Conservation (phyloP, 768 basidiomycete genomes). For the Tephrocybe sp. region DNA sequence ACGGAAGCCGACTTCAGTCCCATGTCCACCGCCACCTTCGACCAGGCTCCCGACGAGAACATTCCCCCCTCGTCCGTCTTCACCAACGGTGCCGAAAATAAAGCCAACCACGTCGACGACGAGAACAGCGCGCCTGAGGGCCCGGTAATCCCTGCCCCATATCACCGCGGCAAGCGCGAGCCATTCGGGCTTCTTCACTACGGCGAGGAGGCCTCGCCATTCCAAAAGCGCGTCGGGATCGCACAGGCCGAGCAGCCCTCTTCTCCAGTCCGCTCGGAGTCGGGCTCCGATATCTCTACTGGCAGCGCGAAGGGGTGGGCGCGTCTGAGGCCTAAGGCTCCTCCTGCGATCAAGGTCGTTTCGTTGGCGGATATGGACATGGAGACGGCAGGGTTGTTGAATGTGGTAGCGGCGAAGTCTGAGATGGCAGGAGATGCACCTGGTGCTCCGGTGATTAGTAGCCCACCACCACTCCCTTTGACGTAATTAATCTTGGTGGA, state of each 20-base stretch:
- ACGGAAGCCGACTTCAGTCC: neutral
- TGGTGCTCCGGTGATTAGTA: too few species aligned
- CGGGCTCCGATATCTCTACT: neutral
- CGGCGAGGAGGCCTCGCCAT: neutral
- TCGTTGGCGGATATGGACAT: neutral
- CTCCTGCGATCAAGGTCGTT: neutral
- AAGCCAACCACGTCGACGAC: too few species aligned
- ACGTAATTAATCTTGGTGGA: too few species aligned
- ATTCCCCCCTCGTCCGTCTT: neutral
- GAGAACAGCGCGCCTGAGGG: neutral
- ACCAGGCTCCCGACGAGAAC: neutral
- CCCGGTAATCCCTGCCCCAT: constrained; percentile 1
- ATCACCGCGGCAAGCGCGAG: neutral
- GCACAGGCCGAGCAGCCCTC: neutral
- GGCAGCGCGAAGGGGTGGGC: constrained; percentile 5
- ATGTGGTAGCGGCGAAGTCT: too few species aligned
- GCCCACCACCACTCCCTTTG: too few species aligned
- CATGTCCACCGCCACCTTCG: neutral
- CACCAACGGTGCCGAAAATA: neutral
- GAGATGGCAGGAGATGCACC: too few species aligned
- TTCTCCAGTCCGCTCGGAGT: neutral
- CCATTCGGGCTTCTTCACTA: constrained; percentile 3
- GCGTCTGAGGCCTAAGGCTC: constrained; percentile 2
- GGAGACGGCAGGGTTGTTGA: neutral
- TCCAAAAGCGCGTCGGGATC: neutral